These are phyloP conservation scores for Arabidopsis arenosa DNA, from an alignment of 345 rosid species.

Conservation along the genomic window DNA sequence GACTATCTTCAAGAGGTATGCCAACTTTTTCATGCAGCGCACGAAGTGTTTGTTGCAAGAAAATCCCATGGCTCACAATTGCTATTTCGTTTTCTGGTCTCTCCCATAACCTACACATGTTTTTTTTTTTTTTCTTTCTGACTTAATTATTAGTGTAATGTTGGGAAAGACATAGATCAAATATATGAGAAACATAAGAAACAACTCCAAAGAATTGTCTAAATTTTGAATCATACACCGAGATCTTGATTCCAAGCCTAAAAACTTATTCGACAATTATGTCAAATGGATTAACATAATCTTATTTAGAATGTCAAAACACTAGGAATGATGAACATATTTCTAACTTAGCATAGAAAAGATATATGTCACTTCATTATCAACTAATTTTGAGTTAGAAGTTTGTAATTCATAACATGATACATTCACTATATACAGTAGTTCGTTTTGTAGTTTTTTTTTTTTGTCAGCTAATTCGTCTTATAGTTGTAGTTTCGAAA, in stretches of 20 bases:
- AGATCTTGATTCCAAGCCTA: background rate
- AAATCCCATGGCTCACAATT: slow-evolving; percentile 72
- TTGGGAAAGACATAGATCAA: background rate
- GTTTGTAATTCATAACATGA: background rate
- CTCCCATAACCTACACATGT: slow-evolving; percentile 63
- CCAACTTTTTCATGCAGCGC: slow-evolving; percentile 52
- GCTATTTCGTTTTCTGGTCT: slow-evolving; percentile 85
- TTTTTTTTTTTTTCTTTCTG: background rate
- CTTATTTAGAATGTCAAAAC: background rate
- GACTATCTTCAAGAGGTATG: slow-evolving; percentile 21
- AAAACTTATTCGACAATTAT: background rate
- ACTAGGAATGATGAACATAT: background rate
- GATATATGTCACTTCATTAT: background rate
- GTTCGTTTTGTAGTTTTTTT: too few relatives aligned
- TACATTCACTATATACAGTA: background rate
- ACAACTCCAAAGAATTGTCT: background rate
- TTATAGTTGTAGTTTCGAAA: background rate
- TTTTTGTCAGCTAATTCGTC: background rate
- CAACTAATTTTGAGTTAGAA: background rate
- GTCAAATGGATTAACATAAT: background rate
- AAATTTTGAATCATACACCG: background rate
- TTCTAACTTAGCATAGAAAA: background rate
- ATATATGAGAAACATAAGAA: background rate
- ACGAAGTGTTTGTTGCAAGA: slow-evolving; percentile 60
- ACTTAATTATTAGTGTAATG: background rate